phyloP scores from a whole-genome alignment of 768 basidiomycete genomes.

The Boletus fagicola region DNA sequence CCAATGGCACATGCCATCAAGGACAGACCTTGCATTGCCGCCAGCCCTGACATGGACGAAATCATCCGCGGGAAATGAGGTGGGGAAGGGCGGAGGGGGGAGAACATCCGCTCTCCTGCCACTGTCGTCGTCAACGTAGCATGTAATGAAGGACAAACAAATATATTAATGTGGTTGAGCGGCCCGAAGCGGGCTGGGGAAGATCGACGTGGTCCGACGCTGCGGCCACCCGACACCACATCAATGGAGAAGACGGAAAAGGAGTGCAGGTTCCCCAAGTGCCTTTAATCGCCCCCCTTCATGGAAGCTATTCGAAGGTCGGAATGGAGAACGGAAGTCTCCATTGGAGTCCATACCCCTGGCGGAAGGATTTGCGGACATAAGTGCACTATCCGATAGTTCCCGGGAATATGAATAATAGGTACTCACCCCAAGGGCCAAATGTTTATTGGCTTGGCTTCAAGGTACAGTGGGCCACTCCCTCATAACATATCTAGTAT shows the following conservation, averaged over 20 bases:
- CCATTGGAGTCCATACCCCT: not conserved
- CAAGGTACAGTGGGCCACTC: too few relatives aligned
- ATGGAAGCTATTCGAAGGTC: not conserved
- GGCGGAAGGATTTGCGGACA: not conserved
- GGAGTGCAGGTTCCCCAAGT: not conserved
- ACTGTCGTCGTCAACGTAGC: not conserved
- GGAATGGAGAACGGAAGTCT: not conserved
- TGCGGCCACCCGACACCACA: too few relatives aligned
- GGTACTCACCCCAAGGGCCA: too few relatives aligned
- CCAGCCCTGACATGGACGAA: not conserved
- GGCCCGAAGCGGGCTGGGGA: too few relatives aligned
- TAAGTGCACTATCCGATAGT: not conserved
- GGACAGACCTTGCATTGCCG: not conserved
- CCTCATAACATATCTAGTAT: too few relatives aligned
- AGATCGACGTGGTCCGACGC: not conserved
- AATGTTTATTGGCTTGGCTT: too few relatives aligned
- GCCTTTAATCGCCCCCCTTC: not conserved
- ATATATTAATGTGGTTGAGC: not conserved
- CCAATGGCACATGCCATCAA: not conserved
- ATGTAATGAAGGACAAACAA: not conserved
- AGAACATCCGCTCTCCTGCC: not conserved
- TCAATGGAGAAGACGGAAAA: not conserved
- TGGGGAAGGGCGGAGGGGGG: not conserved
- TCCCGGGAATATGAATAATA: not conserved
- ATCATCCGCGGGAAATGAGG: not conserved